These are phyloP conservation scores for Staphylotrichum longicolle DNA, from an alignment of 495 filamentous ascomycete species.

Conservation along the genomic window DNA sequence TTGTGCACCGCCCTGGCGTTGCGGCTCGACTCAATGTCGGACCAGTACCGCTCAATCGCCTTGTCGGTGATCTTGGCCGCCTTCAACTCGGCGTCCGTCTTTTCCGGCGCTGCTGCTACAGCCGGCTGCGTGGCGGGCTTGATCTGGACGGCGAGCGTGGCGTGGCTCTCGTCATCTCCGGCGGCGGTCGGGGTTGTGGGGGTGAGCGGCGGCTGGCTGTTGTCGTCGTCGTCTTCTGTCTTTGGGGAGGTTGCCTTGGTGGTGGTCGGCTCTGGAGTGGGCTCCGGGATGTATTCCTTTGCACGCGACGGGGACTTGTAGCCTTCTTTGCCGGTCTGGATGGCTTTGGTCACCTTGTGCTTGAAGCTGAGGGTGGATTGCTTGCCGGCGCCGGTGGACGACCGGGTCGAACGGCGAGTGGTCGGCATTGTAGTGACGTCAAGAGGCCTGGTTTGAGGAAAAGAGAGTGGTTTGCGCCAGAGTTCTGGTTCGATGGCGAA, in stretches of 20 bases:
- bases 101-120: neutral
- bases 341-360: constrained; percentile 70
- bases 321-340: constrained; percentile 53
- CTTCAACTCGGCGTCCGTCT: constrained; percentile 50
- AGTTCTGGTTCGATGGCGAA: neutral
- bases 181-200: neutral
- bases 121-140: no score
- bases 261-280: constrained; percentile 27
- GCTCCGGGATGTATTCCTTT: constrained; percentile 27
- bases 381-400: constrained; percentile 40
- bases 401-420: constrained; percentile 58
- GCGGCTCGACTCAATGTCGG: constrained; percentile 58
- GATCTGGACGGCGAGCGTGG: neutral
- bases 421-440: constrained; percentile 60
- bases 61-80: constrained; percentile 61
- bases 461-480: neutral
- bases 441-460: neutral
- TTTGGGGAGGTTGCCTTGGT: neutral
- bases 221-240: constrained; percentile 10
- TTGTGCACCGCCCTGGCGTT: constrained; percentile 61
- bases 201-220: constrained; percentile 23
- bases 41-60: constrained; percentile 73
- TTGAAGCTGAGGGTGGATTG: constrained; percentile 78
- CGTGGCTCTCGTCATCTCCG: constrained; percentile 19
- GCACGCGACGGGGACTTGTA: constrained; percentile 39